Evolutionary conservation across 2,329 filamentous ascomycete genomes (phyloP).

Genomic region (Thielaviopsis euricoi): DNA sequence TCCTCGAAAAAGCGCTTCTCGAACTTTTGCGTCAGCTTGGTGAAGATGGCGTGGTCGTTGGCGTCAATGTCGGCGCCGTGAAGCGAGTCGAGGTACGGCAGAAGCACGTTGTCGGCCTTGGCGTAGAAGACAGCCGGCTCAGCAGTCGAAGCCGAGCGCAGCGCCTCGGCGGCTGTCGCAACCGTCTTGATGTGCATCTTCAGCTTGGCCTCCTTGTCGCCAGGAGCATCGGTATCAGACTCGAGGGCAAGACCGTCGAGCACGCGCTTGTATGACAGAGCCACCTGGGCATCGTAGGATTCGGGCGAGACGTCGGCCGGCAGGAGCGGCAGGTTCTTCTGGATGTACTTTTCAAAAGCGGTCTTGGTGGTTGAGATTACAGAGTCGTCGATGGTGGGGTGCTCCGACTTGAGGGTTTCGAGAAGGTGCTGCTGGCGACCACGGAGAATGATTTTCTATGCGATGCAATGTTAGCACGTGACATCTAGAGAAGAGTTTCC

Average conservation of each 20-base stretch:
- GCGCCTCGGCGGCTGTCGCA: conserved; percentile 27
- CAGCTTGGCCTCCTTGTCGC: conserved; percentile 69
- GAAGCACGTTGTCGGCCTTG: conserved; percentile 47
- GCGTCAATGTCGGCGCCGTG: conserved; percentile 47
- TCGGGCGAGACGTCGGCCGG: conserved; percentile 24
- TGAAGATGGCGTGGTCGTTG: conserved; percentile 58
- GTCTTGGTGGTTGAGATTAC: conserved; percentile 13
- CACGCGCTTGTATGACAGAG: conserved; percentile 36
- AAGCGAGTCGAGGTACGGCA: conserved; percentile 65
- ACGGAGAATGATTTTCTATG: conserved; percentile 37
- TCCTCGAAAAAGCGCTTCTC: conserved; percentile 80
- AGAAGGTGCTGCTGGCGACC: conserved; percentile 67
- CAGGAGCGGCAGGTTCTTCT: conserved; percentile 37
- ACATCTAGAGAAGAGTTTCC: not conserved
- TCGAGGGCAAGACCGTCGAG: conserved; percentile 37
- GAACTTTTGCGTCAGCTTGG: conserved; percentile 68
- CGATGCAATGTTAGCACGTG: not conserved
- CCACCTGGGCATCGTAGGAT: conserved; percentile 33
- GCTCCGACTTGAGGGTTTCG: conserved; percentile 22
- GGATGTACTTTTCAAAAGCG: conserved; percentile 39
- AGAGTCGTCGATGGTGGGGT: conserved; percentile 7
- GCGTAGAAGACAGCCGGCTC: conserved; percentile 33
- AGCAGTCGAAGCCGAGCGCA: conserved; percentile 21
- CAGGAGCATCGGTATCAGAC: conserved; percentile 38
- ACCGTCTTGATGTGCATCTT: conserved; percentile 72